Conservation (phyloP, 306 rosid species). For the Pueraria montana region DNA sequence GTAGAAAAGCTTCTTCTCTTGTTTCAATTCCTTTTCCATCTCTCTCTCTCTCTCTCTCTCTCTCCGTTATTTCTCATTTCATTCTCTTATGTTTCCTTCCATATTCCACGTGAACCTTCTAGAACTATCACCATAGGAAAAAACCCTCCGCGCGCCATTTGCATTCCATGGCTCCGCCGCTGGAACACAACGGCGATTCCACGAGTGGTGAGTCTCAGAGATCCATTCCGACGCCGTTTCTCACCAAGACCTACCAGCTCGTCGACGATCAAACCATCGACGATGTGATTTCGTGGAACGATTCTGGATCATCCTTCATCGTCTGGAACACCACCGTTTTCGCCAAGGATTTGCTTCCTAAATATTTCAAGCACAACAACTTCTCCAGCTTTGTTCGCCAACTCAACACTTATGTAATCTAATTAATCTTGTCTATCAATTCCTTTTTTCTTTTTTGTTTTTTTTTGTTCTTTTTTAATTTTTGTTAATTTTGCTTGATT, state of each 20-base stretch:
- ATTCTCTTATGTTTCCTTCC: conserved; percentile 39
- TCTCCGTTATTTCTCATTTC: neutral
- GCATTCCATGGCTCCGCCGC: conserved; percentile 56
- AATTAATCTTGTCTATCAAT: neutral
- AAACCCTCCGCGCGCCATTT: neutral
- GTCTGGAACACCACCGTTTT: conserved; percentile 81
- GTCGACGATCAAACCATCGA: conserved; percentile 69
- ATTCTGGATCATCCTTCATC: conserved; percentile 76
- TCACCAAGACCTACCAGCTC: conserved; percentile 70
- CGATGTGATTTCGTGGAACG: conserved; percentile 80
- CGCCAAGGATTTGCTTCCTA: conserved; percentile 65
- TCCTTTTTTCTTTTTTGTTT: neutral
- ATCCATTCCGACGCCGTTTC: conserved; percentile 71
- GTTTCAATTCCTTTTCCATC: neutral
- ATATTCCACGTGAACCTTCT: conserved; percentile 63
- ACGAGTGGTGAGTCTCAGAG: conserved; percentile 52
- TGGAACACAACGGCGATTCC: conserved; percentile 46
- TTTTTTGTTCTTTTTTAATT: neutral
- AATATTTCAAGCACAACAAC: conserved; percentile 31
- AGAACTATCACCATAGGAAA: conserved; percentile 51
- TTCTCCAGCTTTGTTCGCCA: conserved; percentile 33
- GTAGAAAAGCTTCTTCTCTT: neutral
- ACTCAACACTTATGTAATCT: conserved; percentile 76
- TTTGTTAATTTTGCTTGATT: neutral
- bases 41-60: neutral